A percentile compares a stretch with the other conserved stretches of the same genome.
Conservation (phyloP, 2,329 filamentous ascomycete genomes). For the Lecanicillium sp. region DNA sequence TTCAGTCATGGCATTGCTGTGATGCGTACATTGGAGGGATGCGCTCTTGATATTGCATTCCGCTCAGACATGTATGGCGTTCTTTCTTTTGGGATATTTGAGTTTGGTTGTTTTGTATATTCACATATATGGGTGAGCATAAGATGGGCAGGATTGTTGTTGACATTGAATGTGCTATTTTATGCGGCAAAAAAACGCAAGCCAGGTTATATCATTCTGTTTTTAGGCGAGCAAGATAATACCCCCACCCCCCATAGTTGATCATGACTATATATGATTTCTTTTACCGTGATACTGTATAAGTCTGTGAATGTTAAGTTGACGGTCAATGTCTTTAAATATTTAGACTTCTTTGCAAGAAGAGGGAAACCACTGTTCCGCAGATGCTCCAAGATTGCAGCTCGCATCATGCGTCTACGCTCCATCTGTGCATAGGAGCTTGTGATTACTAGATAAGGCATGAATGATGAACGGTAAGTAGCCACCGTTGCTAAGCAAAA, state of each 20-base stretch:
- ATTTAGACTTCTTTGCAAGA: too few relatives aligned
- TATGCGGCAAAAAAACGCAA: neutral
- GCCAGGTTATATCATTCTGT: neutral
- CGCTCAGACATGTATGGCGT: slow-evolving; percentile 2
- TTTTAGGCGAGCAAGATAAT: slow-evolving; percentile 5
- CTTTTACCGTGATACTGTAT: too few relatives aligned
- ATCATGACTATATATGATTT: neutral
- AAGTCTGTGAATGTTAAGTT: too few relatives aligned
- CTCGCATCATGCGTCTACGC: too few relatives aligned
- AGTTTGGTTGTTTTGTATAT: slow-evolving; percentile 3
- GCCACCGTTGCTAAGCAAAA: too few relatives aligned
- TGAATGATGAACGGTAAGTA: too few relatives aligned
- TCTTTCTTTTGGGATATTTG: neutral
- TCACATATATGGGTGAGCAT: slow-evolving; percentile 2
- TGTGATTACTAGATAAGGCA: too few relatives aligned
- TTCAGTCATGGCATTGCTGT: neutral
- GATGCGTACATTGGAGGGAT: too few relatives aligned
- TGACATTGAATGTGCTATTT: neutral
- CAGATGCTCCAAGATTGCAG: too few relatives aligned
- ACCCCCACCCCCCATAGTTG: slow-evolving; percentile 3
- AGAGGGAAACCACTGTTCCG: too few relatives aligned
- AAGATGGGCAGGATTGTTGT: neutral
- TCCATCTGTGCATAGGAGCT: too few relatives aligned
- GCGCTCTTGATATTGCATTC: neutral
- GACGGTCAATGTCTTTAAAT: too few relatives aligned